phyloP scores from a whole-genome alignment of 2,329 filamentous ascomycete genomes.

The Pseudogymnoascus destructans region DNA sequence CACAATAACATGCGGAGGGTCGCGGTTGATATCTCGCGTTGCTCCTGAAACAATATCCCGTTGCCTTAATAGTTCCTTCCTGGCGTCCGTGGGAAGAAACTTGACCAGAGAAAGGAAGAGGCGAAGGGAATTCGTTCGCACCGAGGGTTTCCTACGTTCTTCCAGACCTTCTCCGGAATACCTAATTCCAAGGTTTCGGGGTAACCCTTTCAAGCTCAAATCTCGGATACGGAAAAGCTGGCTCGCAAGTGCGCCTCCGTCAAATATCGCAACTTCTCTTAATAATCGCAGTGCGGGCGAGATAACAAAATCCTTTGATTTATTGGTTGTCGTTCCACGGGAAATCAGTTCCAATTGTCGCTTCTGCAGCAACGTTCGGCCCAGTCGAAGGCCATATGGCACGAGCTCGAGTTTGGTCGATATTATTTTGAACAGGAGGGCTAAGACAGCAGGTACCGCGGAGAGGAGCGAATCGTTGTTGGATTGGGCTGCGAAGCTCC shows the following conservation, averaged over 20 bases:
- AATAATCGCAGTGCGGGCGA: slow-evolving; percentile 78
- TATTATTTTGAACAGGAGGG: slow-evolving; percentile 66
- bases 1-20: slow-evolving; percentile 59
- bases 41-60: slow-evolving; percentile 54
- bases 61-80: slow-evolving; percentile 71
- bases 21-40: slow-evolving; percentile 64
- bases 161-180: slow-evolving; percentile 45
- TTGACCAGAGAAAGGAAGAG: slow-evolving; percentile 71
- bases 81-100: slow-evolving; percentile 63
- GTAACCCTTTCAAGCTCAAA: slow-evolving; percentile 66
- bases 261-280: slow-evolving; percentile 71
- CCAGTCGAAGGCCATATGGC: slow-evolving; percentile 62
- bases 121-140: slow-evolving; percentile 69
- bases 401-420: slow-evolving; percentile 62
- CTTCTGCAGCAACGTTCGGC: slow-evolving; percentile 68
- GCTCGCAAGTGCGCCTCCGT: slow-evolving; percentile 69
- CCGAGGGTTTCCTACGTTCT: slow-evolving; percentile 57
- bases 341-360: slow-evolving; percentile 70
- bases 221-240: slow-evolving; percentile 66
- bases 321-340: slow-evolving; percentile 64
- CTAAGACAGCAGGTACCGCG: slow-evolving; percentile 65
- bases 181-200: slow-evolving; percentile 66
- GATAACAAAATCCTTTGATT: slow-evolving; percentile 75
- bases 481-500: slow-evolving; percentile 68
- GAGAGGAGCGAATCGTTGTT: slow-evolving; percentile 74